A percentile compares a stretch with the other conserved stretches of the same genome.
These are phyloP conservation scores for Sporothrix euskadiensis DNA, from an alignment of 2,329 filamentous ascomycete genomes.

Conservation along the genomic window DNA sequence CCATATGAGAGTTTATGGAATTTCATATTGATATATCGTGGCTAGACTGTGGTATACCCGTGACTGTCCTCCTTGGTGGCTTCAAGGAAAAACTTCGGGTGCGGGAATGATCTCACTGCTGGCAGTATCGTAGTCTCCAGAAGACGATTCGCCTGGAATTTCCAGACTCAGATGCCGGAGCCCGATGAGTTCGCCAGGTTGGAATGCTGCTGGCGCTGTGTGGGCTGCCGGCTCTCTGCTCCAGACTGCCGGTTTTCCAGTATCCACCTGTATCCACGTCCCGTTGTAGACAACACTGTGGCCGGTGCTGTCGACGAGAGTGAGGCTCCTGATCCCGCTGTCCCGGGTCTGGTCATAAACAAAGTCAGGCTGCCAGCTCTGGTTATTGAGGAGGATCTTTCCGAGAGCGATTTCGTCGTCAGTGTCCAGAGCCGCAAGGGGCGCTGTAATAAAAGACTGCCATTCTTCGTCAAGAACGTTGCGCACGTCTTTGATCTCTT, in stretches of 20 bases:
- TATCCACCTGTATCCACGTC: constrained; percentile 12
- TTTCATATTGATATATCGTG: background rate
- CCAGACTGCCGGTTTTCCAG: constrained; percentile 18
- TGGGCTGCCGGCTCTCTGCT: constrained; percentile 1
- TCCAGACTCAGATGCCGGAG: background rate
- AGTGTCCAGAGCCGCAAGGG: constrained; percentile 42
- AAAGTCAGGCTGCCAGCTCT: constrained; percentile 43
- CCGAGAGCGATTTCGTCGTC: constrained; percentile 42
- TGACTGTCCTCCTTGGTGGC: background rate
- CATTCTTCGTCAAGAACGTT: constrained; percentile 45
- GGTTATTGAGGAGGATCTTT: constrained; percentile 48
- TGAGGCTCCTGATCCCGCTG: background rate
- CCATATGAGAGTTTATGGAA: background rate
- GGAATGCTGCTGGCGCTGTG: background rate
- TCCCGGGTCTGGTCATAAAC: constrained; percentile 15
- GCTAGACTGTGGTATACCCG: background rate
- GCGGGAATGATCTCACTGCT: background rate
- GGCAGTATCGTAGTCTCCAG: background rate
- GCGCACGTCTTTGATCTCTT: constrained; percentile 49
- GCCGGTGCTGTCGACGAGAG: constrained; percentile 27
- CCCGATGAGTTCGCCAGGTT: background rate
- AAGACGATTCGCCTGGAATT: background rate
- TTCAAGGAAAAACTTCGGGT: background rate
- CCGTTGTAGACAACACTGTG: constrained; percentile 18
- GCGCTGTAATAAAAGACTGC: constrained; percentile 46